Base-by-base conservation (phyloP, 768 basidiomycete genomes). In the Chalciporus chontae region DNA sequence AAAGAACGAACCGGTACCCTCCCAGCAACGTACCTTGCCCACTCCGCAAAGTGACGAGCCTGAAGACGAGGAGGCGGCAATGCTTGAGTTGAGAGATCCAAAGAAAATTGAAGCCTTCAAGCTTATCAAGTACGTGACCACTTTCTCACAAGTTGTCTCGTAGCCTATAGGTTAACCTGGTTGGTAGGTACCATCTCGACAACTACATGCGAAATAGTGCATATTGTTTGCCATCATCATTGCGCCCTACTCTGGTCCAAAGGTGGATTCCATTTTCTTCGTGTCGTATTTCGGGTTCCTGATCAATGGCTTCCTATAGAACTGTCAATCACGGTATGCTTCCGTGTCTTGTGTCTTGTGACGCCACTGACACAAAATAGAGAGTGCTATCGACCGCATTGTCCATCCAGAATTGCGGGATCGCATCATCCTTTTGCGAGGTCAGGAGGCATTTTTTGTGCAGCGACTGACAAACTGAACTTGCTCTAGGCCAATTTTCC, bases 381-480 rank as follows among this genome's bases (percentile, higher is more conserved):
- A 94, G 65, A 87, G 90, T 57, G 78, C 87, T n/a, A 91, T 96
- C 59, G 94, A 96, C 66, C 82, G 84, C 40, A 84, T 96, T 41
- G 77, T 91, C 51, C 90, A 94, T 69, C 89, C 94, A 41, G 88
- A 92, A 59, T 73, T 97, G 48, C 80, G 94, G 31, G 94, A 96
- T 59, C 80, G 91, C 29, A 87, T 95, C 77, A 96, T 97, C 58
- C 74, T 95, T 15, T 71, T 92, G 29, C 78, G 91, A 73, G 87
- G 93, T 86, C 5, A 26, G 54, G 10, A 8, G 14, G 8, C 15
- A 7, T 64, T 45, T 74, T 66, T 15, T 43, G 37, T 23, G n/a
- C 15, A 13, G 43, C 24, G n/a, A 42, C 45, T 39, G 24, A 24
- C 39, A 14, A 15, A 21, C 47, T 61, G 40, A 59, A n/a, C 7